phyloP scores from a whole-genome alignment of 805 yeast species.

The Wickerhamomyces chambardii region DNA sequence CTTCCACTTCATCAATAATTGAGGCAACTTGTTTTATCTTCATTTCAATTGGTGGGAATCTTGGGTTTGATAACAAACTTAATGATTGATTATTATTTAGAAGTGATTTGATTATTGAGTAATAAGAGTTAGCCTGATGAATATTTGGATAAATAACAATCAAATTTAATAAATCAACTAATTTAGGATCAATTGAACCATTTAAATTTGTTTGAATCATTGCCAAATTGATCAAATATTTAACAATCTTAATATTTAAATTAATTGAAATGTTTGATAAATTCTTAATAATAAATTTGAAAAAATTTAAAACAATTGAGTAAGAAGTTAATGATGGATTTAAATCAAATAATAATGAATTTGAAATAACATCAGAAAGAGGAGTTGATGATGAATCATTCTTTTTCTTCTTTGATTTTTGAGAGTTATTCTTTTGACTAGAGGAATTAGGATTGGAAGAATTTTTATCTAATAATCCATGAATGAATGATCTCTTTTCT shows the following conservation, averaged over 20 bases:
- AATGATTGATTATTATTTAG: constrained; percentile 39
- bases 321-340: constrained; percentile 29
- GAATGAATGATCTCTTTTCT: constrained; percentile 22
- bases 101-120: constrained; percentile 59
- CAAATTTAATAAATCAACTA: constrained; percentile 34
- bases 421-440: constrained; percentile 27
- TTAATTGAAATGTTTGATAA: constrained; percentile 48
- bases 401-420: constrained; percentile 30
- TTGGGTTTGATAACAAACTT: constrained; percentile 62
- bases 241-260: constrained; percentile 49
- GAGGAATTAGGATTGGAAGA: constrained; percentile 22
- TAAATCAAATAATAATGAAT: constrained; percentile 43
- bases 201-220: constrained; percentile 19
- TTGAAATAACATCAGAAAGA: constrained; percentile 60
- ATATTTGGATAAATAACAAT: constrained; percentile 63
- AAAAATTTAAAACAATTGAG: constrained; percentile 27
- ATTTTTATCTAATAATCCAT: constrained; percentile 16
- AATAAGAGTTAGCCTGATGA: constrained; percentile 47
- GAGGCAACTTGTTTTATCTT: not conserved
- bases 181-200: constrained; percentile 18
- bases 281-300: constrained; percentile 36
- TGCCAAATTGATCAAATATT: constrained; percentile 30
- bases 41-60: constrained; percentile 44
- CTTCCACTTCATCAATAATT: constrained; percentile 9
- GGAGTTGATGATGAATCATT: too few species aligned